A percentile compares a stretch with the other conserved stretches of the same genome.
Evolutionary conservation across 73 alveolate genomes (phyloP).

Genomic region (Paraurostyla sp.): DNA sequence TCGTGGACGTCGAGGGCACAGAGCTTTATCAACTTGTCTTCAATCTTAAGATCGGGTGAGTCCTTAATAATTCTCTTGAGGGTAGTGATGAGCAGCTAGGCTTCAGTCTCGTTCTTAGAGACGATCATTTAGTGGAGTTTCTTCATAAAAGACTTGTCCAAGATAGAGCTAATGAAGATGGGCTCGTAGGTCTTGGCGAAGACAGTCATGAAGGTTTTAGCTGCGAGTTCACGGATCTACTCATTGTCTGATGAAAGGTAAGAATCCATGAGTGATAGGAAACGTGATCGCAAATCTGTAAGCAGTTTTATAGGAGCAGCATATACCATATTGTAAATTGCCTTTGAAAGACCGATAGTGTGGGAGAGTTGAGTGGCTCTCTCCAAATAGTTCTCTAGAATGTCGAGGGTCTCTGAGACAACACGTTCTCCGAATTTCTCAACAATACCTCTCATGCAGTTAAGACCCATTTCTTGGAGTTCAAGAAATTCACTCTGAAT

Average conservation of each 20-base stretch:
- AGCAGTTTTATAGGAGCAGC: constrained; percentile 51
- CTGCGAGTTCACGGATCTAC: constrained; percentile 51
- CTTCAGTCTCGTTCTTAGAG: not conserved
- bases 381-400: constrained; percentile 62
- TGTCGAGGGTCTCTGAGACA: constrained; percentile 66
- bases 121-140: constrained; percentile 35
- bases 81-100: not conserved
- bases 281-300: constrained; percentile 20
- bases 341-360: constrained; percentile 26
- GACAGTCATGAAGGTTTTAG: not conserved
- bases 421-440: constrained; percentile 80
- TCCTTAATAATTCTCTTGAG: constrained; percentile 12
- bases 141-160: constrained; percentile 48
- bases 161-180: not conserved
- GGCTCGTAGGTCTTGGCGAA: constrained; percentile 54
- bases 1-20: constrained; percentile 24
- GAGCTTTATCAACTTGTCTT: constrained; percentile 47
- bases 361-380: constrained; percentile 19
- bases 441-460: constrained; percentile 60
- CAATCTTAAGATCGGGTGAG: constrained; percentile 38
- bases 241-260: constrained; percentile 56
- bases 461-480: constrained; percentile 65
- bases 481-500: constrained; percentile 39
- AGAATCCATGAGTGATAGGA: constrained; percentile 50
- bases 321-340: constrained; percentile 43